phyloP scores from a whole-genome alignment of 2,329 filamentous ascomycete species.

The Coleophoma cylindrospora region DNA sequence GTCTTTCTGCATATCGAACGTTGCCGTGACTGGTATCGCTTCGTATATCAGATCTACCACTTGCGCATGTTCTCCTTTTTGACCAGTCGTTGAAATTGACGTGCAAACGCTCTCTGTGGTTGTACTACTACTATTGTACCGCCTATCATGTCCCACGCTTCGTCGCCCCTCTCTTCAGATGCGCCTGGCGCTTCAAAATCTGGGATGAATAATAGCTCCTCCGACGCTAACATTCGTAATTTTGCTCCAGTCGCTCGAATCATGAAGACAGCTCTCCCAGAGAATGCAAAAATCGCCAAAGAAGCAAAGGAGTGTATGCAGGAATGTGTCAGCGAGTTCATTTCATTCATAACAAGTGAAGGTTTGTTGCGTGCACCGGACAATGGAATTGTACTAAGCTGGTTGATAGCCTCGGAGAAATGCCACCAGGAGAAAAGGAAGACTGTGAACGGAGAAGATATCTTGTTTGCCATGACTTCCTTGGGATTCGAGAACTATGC shows the following conservation, averaged over 20 bases:
- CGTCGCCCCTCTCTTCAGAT: constrained; percentile 43
- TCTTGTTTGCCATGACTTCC: constrained; percentile 98
- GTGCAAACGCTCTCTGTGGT: constrained; percentile 22
- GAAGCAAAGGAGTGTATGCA: constrained; percentile 99
- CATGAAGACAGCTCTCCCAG: constrained; percentile 96
- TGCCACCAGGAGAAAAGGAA: constrained; percentile 99
- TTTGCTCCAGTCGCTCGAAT: constrained; percentile 96
- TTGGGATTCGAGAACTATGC: constrained; percentile 98
- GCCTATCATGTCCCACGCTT: constrained; percentile 54
- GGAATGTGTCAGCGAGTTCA: constrained; percentile 99
- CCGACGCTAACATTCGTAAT: constrained; percentile 92
- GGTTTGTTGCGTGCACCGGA: constrained; percentile 51
- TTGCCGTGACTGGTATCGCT: constrained; percentile 41
- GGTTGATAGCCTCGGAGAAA: constrained; percentile 81
- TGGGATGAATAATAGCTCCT: constrained; percentile 21
- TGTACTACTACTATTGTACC: constrained; percentile 22
- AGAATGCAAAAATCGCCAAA: constrained; percentile 98
- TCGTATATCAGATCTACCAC: constrained; percentile 40
- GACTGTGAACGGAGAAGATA: constrained; percentile 98
- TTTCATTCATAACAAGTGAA: constrained; percentile 99
- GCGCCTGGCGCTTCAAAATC: constrained; percentile 39
- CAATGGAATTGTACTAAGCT: constrained; percentile 12
- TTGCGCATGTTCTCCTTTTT: constrained; percentile 22
- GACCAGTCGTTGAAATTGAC: constrained; percentile 24
- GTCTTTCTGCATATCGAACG: constrained; percentile 20